Conservation (phyloP, 768 basidiomycete genomes). For the Lepiota brunneoincarnata region DNA sequence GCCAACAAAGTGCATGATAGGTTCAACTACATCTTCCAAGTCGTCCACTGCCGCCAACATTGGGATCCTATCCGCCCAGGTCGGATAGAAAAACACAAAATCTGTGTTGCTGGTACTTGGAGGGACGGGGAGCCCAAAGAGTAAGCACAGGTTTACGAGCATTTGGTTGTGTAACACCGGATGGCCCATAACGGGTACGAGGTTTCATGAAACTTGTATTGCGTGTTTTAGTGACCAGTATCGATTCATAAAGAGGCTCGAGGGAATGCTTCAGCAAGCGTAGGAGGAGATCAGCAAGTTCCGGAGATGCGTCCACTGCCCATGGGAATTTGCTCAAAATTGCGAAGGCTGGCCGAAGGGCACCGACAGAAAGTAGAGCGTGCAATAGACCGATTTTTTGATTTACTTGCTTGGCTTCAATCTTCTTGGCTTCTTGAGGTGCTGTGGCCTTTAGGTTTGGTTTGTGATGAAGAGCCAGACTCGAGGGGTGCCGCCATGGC, state of each 20-base stretch:
- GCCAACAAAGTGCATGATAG: slow-evolving; percentile 77
- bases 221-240: slow-evolving; percentile 53
- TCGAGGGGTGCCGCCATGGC: slow-evolving; percentile 85
- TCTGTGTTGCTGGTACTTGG: slow-evolving; percentile 70
- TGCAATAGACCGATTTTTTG: slow-evolving; percentile 79
- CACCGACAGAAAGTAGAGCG: slow-evolving; percentile 85
- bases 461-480: slow-evolving; percentile 38
- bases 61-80: slow-evolving; percentile 75
- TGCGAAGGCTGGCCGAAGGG: slow-evolving; percentile 71
- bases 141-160: slow-evolving; percentile 69
- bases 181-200: slow-evolving; percentile 59
- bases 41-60: slow-evolving; percentile 64
- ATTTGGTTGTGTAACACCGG: slow-evolving; percentile 49
- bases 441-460: slow-evolving; percentile 38
- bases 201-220: slow-evolving; percentile 62
- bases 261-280: slow-evolving; percentile 72
- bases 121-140: slow-evolving; percentile 75
- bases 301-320: slow-evolving; percentile 76
- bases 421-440: slow-evolving; percentile 40
- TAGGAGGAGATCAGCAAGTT: slow-evolving; percentile 84
- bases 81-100: slow-evolving; percentile 89
- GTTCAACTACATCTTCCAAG: slow-evolving; percentile 71
- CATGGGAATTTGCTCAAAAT: slow-evolving; percentile 84
- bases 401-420: slow-evolving; percentile 48
- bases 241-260: slow-evolving; percentile 58